Conservation (phyloP, 2,329 filamentous ascomycete genomes). For the Arthrocladium fulminans region DNA sequence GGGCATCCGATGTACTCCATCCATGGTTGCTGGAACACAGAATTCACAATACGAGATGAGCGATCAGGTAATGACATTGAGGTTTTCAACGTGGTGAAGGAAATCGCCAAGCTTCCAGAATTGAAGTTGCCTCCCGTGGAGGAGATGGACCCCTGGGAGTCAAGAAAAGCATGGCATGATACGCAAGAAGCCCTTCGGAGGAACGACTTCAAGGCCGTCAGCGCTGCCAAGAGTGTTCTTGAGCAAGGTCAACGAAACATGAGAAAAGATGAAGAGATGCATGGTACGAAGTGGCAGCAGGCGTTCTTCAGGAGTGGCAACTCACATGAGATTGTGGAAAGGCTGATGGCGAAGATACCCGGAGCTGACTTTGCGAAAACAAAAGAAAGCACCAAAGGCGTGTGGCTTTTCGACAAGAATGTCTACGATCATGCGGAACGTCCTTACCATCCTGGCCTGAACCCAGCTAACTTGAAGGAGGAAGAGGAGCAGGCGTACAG, state of each 20-base stretch:
- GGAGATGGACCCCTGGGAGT: constrained; percentile 78
- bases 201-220: constrained; percentile 76
- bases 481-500: constrained; percentile 3
- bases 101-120: constrained; percentile 55
- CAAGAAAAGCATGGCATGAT: constrained; percentile 75
- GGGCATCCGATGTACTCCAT: constrained; percentile 16
- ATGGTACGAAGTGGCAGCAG: constrained; percentile 68
- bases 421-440: constrained; percentile 9
- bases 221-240: constrained; percentile 74
- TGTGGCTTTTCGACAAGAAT: constrained; percentile 2
- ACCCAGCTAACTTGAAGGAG: constrained; percentile 14
- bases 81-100: constrained; percentile 51
- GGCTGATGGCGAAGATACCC: constrained; percentile 1
- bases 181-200: constrained; percentile 71
- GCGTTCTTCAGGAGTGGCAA: constrained; percentile 59
- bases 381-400: neutral
- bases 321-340: neutral
- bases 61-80: constrained; percentile 45
- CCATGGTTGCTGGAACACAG: constrained; percentile 37
- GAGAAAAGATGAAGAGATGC: constrained; percentile 64
- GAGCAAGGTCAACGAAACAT: constrained; percentile 77
- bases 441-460: constrained; percentile 15
- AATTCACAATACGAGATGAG: constrained; percentile 67
- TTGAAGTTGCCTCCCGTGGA: constrained; percentile 64
- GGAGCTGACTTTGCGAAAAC: neutral